Base-by-base conservation (phyloP, 2,329 filamentous ascomycete genomes). In the Ophiostoma angusticollis region DNA sequence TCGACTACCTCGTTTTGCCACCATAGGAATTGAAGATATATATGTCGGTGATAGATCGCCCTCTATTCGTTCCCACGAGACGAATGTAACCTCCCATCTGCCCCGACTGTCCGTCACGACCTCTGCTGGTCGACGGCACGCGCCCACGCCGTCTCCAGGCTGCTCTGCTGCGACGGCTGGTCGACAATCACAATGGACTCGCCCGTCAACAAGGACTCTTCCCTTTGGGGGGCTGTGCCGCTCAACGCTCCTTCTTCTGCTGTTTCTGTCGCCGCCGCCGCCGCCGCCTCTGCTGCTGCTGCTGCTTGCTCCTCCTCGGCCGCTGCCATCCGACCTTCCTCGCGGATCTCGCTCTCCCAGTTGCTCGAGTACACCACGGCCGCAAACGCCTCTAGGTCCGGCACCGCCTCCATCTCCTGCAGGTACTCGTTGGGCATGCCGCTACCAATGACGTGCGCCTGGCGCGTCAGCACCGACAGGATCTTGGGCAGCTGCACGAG, bases 351-450 rank as follows among this genome's bases (percentile, higher is more conserved):
- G 45, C 66, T 74, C 56, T 78, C 72, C 74, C 75, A 91, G 57
- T 93, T 91, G 54, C 80, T 87, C 36, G 78, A 84, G 58, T 91
- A 93, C 28, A 93, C 84, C 1, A 93, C 80, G 2, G 85, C 84
- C 2, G 84, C 81, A 55, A 93, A 93, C 0, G 80, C 83, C 55
- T 87, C 81, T 9, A 93, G 66, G 45, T 87, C 82, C 21, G 71
- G 67, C 28, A 87, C 80, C 38, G 68, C 60, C 59, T 93, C 84
- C 68, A 93, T 84, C 28, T 78, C 74, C 50, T 77, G 70, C 23
- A 82, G 65, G 54, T 82, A 82, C 62, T 72, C 78, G 58, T 73
- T 84, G 41, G 70, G 76, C 60, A 74, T 72, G 49, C 84, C 84
- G 52, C 80, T 79, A 37, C 87, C 89, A 49, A 98, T 93, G 39